Evolutionary conservation across 305 asterid species (phyloP).

Genomic region (Withania somnifera): DNA sequence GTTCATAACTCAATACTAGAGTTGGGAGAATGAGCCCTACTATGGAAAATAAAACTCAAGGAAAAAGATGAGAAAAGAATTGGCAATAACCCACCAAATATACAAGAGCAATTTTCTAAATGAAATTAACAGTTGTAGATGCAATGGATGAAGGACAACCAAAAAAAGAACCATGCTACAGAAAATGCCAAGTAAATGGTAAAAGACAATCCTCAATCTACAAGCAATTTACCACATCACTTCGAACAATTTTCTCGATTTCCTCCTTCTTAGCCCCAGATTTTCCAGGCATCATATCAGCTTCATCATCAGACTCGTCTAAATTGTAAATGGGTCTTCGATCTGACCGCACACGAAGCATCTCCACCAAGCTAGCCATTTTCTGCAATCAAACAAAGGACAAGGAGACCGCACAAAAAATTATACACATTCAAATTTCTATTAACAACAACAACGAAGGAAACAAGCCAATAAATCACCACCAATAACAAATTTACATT

Average conservation of each 20-base stretch:
- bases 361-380: constrained; percentile 91
- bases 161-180: neutral
- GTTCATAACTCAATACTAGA: neutral
- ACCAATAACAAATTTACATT: neutral
- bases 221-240: constrained; percentile 45
- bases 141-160: neutral
- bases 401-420: neutral
- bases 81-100: neutral
- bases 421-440: neutral
- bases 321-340: constrained; percentile 64
- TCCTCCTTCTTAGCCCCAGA: constrained; percentile 35
- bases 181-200: neutral
- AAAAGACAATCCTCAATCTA: neutral
- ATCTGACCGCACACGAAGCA: constrained; percentile 86
- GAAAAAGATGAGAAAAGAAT: neutral
- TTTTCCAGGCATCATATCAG: constrained; percentile 35
- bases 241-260: constrained; percentile 51
- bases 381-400: neutral
- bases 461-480: neutral
- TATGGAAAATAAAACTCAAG: neutral
- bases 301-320: constrained; percentile 89
- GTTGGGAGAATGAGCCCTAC: neutral
- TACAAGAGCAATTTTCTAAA: neutral
- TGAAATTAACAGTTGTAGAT: neutral
- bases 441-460: neutral